Evolutionary conservation across 2,329 filamentous ascomycete genomes (phyloP).

Genomic region (Paraphoma sp.): DNA sequence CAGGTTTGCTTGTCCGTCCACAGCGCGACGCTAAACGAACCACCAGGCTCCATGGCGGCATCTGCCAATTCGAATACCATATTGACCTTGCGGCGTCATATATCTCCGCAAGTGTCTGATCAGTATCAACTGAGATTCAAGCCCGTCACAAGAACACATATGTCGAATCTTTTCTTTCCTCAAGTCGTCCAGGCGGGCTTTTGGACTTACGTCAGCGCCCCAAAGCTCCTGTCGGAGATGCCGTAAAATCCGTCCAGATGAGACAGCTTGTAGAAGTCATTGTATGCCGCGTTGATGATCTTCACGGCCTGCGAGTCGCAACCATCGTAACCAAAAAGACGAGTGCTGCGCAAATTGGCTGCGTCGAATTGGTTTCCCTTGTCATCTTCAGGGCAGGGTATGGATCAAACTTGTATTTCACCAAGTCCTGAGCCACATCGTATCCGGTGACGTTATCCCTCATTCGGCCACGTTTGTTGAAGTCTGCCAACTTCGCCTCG

Average conservation of each 20-base stretch:
- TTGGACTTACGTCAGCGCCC: not conserved
- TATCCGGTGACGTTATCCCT: not conserved
- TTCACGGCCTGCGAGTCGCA: not conserved
- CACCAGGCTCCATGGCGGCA: not conserved
- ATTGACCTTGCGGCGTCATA: constrained; percentile 1
- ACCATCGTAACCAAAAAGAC: not conserved
- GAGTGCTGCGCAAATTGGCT: not conserved
- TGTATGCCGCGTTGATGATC: not conserved
- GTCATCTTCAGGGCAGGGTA: not conserved
- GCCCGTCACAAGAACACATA: not conserved
- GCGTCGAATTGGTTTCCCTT: not conserved
- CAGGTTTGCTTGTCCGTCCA: not conserved
- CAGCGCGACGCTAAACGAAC: not conserved
- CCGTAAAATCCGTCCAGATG: not conserved
- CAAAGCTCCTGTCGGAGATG: not conserved
- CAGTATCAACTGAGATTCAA: not conserved
- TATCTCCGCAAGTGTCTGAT: not conserved
- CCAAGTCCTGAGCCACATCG: not conserved
- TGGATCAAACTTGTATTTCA: not conserved
- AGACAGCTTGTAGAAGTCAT: not conserved
- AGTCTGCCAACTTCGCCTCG: constrained; percentile 1
- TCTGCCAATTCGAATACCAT: constrained; percentile 1
- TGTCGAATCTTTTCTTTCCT: constrained; percentile 1
- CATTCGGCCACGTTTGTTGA: constrained; percentile 2
- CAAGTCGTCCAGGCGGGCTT: not conserved